These are phyloP conservation scores for Blastobotrys raffinosifermentans DNA, from an alignment of 1,139 yeast genomes.

Conservation along the genomic window DNA sequence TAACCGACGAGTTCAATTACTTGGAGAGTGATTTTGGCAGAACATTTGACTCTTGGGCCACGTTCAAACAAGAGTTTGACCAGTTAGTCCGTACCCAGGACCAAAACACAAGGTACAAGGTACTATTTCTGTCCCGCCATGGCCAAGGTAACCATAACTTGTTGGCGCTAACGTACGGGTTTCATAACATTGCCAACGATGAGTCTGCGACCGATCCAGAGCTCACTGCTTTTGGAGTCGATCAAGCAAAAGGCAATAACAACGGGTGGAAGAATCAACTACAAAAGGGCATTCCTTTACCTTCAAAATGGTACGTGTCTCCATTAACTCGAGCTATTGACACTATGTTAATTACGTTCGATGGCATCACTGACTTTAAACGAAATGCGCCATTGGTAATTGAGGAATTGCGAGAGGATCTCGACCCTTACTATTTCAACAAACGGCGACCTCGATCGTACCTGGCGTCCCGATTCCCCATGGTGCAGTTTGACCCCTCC, in stretches of 20 bases:
- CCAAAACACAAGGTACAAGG: constrained; percentile 42
- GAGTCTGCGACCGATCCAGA: constrained; percentile 63
- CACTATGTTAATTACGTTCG: constrained; percentile 58
- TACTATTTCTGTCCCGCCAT: constrained; percentile 62
- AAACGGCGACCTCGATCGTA: constrained; percentile 43
- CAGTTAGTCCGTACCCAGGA: constrained; percentile 37
- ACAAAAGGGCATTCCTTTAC: constrained; percentile 46
- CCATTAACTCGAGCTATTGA: constrained; percentile 60
- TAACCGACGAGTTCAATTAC: constrained; percentile 44
- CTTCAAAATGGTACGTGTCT: constrained; percentile 51
- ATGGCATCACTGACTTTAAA: constrained; percentile 30
- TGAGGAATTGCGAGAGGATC: constrained; percentile 60
- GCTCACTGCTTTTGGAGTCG: constrained; percentile 54
- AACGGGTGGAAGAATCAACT: constrained; percentile 43
- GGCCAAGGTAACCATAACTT: constrained; percentile 74
- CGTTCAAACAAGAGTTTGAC: constrained; percentile 33
- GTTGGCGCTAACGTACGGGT: constrained; percentile 53
- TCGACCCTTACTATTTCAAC: constrained; percentile 66
- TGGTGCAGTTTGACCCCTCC: constrained; percentile 33
- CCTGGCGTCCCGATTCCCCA: constrained; percentile 39
- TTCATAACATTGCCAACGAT: constrained; percentile 42
- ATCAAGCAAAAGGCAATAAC: constrained; percentile 44
- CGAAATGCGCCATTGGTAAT: constrained; percentile 36
- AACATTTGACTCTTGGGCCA: constrained; percentile 39
- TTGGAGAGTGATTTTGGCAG: constrained; percentile 15